Percentiles rank a stretch among this genome's conserved stretches.
These are phyloP conservation scores for Yamadazyma dendronema DNA, from an alignment of 1,139 yeast species.

Conservation along the genomic window DNA sequence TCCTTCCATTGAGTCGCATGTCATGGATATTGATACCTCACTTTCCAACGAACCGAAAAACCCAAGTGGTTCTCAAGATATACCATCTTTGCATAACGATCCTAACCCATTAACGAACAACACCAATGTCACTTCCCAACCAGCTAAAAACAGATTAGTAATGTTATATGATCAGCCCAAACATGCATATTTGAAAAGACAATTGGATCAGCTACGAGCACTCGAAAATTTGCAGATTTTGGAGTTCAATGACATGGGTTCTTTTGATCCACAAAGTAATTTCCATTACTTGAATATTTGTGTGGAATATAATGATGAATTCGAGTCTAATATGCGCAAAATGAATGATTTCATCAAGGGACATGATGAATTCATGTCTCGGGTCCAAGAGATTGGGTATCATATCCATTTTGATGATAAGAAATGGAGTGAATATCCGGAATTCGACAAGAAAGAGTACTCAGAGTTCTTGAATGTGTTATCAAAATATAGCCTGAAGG, in stretches of 20 bases:
- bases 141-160: slow-evolving; percentile 30
- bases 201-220: slow-evolving; percentile 10
- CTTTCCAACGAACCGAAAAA: too few species aligned
- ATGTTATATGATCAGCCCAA: slow-evolving; percentile 32
- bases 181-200: slow-evolving; percentile 23
- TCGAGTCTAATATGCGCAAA: slow-evolving; percentile 22
- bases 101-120: too few species aligned
- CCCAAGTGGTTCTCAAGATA: too few species aligned
- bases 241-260: slow-evolving; percentile 13
- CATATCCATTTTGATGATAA: slow-evolving; percentile 38
- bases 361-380: slow-evolving; percentile 18
- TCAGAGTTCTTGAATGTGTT: slow-evolving; percentile 24
- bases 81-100: too few species aligned
- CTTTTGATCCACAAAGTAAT: slow-evolving; percentile 4
- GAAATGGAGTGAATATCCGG: slow-evolving; percentile 34
- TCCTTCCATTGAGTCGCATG: too few species aligned
- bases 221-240: slow-evolving; percentile 6
- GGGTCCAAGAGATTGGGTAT: slow-evolving; percentile 28
- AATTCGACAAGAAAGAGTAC: slow-evolving; percentile 27
- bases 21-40: too few species aligned
- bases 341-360: slow-evolving; percentile 23
- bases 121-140: background rate
- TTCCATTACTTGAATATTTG: slow-evolving; percentile 30
- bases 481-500: slow-evolving; percentile 26
- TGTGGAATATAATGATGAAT: slow-evolving; percentile 34